Evolutionary conservation across 768 basidiomycete genomes (phyloP).

Genomic region (Phylloporus sp.): DNA sequence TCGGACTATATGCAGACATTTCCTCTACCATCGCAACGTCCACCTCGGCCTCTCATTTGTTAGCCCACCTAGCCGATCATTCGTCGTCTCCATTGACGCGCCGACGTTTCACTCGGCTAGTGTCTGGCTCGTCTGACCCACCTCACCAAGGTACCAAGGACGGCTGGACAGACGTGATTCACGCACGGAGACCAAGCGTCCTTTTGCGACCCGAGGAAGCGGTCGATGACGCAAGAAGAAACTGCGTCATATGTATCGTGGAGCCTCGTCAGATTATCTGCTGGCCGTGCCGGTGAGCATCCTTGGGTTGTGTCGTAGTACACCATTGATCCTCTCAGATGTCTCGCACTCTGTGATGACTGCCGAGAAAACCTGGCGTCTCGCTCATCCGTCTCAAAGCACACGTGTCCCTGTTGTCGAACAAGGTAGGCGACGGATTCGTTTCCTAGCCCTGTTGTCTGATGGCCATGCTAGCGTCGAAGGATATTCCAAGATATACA

Average conservation of each 20-base stretch:
- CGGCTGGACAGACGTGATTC: slow-evolving; percentile 30
- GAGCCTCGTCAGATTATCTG: slow-evolving; percentile 69
- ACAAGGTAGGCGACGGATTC: slow-evolving; percentile 32
- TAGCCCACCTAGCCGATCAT: slow-evolving; percentile 49
- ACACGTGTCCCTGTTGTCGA: slow-evolving; percentile 50
- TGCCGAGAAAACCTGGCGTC: slow-evolving; percentile 50
- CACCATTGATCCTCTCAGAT: slow-evolving; percentile 28
- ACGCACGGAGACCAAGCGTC: slow-evolving; percentile 20
- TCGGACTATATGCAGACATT: slow-evolving; percentile 53
- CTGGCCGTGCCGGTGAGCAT: slow-evolving; percentile 77
- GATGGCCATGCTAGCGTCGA: slow-evolving; percentile 24
- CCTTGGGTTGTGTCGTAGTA: neutral
- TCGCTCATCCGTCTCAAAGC: slow-evolving; percentile 43
- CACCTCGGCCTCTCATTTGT: slow-evolving; percentile 39
- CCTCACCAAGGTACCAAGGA: slow-evolving; percentile 14
- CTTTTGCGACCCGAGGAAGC: slow-evolving; percentile 24
- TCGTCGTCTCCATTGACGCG: slow-evolving; percentile 46
- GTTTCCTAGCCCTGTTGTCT: neutral
- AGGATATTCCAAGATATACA: slow-evolving; percentile 34
- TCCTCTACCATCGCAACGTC: slow-evolving; percentile 30
- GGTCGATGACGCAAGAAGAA: slow-evolving; percentile 27
- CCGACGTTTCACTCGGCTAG: slow-evolving; percentile 39
- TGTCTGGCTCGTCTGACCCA: slow-evolving; percentile 15
- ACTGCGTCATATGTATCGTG: slow-evolving; percentile 70
- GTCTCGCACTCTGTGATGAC: slow-evolving; percentile 50